Conservation (phyloP, 257 asterid genomes). For the Primulina tabacum region DNA sequence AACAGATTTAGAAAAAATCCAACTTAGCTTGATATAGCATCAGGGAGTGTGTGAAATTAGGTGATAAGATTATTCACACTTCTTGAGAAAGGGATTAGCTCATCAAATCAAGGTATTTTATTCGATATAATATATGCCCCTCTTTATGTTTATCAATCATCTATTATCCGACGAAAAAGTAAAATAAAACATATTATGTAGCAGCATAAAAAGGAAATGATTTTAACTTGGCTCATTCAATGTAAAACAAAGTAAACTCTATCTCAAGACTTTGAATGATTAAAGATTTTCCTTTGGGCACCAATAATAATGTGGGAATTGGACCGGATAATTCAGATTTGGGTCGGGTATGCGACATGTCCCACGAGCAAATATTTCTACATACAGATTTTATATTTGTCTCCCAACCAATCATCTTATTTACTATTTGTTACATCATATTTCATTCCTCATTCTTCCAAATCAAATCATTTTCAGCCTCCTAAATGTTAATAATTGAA, state of each 20-base stretch:
- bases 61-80: background rate
- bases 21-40: constrained; percentile 16
- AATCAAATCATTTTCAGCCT: too few relatives aligned
- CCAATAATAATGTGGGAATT: background rate
- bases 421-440: too few relatives aligned
- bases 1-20: background rate
- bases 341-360: too few relatives aligned
- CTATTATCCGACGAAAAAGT: background rate
- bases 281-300: background rate
- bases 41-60: background rate
- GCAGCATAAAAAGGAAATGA: background rate
- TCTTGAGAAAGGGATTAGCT: background rate
- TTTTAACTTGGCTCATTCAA: background rate
- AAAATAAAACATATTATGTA: background rate
- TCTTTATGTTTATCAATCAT: background rate
- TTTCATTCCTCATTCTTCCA: too few relatives aligned
- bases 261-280: background rate
- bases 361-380: too few relatives aligned
- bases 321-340: too few relatives aligned
- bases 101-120: background rate
- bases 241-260: background rate
- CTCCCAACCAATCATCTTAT: too few relatives aligned
- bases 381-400: too few relatives aligned
- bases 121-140: background rate
- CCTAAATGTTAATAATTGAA: too few relatives aligned